Percentiles rank a stretch among this genome's conserved stretches.
phyloP scores from a whole-genome alignment of 768 basidiomycete species.

The Pisolithus marmoratus region DNA sequence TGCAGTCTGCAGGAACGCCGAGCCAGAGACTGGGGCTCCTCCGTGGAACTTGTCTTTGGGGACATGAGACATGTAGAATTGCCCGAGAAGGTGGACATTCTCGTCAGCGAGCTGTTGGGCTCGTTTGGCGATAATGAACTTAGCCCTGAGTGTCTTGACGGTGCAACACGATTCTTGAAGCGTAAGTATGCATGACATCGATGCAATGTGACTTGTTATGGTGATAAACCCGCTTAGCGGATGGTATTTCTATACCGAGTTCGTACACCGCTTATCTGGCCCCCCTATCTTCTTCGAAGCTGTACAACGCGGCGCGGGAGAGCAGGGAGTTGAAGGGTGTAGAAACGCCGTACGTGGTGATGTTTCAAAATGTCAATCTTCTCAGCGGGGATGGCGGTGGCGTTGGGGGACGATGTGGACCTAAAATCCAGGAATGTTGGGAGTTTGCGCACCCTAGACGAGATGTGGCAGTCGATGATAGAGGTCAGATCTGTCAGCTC shows the following conservation, averaged over 20 bases:
- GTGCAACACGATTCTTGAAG: conserved; percentile 90
- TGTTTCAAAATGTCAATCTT: conserved; percentile 92
- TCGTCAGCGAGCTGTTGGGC: conserved; percentile 93
- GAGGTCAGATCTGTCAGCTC: conserved; percentile 41
- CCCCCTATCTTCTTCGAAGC: conserved; percentile 89
- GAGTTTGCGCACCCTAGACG: conserved; percentile 90
- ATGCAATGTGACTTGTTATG: conserved; percentile 1
- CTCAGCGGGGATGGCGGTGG: conserved; percentile 72
- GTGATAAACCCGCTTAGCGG: conserved; percentile 45
- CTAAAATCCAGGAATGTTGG: conserved; percentile 93
- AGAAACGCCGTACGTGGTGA: conserved; percentile 98
- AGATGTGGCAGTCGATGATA: conserved; percentile 67
- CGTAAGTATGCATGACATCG: conserved; percentile 36
- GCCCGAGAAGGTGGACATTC: conserved; percentile 86
- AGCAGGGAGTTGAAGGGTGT: conserved; percentile 62
- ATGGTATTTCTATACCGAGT: conserved; percentile 92
- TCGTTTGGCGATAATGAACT: conserved; percentile 99
- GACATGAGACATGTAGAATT: conserved; percentile 86
- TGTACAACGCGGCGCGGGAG: conserved; percentile 76
- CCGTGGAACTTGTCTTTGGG: conserved; percentile 81
- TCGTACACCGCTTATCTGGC: conserved; percentile 95
- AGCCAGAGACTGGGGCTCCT: conserved; percentile 74
- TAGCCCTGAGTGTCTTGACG: conserved; percentile 96
- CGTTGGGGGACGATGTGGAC: conserved; percentile 63
- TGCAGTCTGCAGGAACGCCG: conserved; percentile 79